Evolutionary conservation across 164 flowering plant species (phyloP), one percentile per base, ranked within the genome.

Genomic region (Aristolochia contorta): DNA sequence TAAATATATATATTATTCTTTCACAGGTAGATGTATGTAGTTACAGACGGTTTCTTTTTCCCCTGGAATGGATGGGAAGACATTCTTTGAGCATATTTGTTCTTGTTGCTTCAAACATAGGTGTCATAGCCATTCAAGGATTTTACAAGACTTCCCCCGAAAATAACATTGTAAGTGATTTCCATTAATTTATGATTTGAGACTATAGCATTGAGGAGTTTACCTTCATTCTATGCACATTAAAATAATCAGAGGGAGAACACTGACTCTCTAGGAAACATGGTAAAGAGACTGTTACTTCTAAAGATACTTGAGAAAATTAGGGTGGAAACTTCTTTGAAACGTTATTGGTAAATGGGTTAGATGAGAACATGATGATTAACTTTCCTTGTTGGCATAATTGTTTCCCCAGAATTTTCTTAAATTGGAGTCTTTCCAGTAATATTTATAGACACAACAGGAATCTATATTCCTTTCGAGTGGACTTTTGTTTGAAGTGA

Each of bases 11-110:
- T 53, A 15, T 62, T 21, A 37, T 61, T 62, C 62, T 27, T 47
- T 54, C 71, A 20, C 71, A 87, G 94, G 88, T 84, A 2, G 94
- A 86, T 74, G 74, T 84, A 27, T 72, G 62, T 56, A 78, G 84
- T 33, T 81, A 69, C 69, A 73, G 79, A 66, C 45, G 65, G 2
- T 56, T 74, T 59, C 69, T 77, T 21, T 69, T 0, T 62, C 69
- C 56, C 9, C 61, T 87, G 67, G 88, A 82, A 71, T 80, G 88
- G 90, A 79, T 84, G 83, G 94, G 94, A 66, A 72, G 51, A 55
- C 82, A 84, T 75, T 65, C 90, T 32, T 65, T 87, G 27, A 69
- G 70, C 54, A 79, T 83, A 58, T 87, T 78, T 61, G 67, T 87
- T 55, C 72, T 87, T 33, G 60, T 87, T 61, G 72, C 84, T 54